A percentile compares a stretch with the other conserved stretches of the same genome.
phyloP scores from a whole-genome alignment of 2,329 filamentous ascomycete species.

The Calonectria pseudoreteaudii region DNA sequence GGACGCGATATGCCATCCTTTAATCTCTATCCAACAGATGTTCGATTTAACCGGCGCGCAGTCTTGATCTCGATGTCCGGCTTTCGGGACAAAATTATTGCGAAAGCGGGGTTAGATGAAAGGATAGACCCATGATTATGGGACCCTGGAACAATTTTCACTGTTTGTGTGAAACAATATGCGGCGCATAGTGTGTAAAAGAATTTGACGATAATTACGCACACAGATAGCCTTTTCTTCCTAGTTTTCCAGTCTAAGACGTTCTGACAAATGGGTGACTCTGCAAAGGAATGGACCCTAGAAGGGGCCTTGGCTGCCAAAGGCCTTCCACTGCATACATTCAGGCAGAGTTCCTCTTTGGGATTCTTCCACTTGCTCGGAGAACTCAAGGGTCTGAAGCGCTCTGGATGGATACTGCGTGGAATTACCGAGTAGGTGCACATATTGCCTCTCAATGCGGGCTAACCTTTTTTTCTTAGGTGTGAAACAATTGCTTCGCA shows the following conservation, averaged over 20 bases:
- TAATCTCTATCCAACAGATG: neutral
- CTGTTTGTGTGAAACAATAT: neutral
- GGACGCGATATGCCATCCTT: neutral
- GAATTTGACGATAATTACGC: neutral
- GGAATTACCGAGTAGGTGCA: constrained; percentile 63
- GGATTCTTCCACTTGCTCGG: constrained; percentile 95
- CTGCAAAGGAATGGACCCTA: constrained; percentile 58
- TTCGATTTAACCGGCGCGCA: neutral
- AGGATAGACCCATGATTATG: neutral
- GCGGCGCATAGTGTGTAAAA: neutral
- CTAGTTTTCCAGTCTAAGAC: too few species aligned
- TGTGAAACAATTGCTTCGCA: constrained; percentile 96
- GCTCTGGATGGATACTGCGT: constrained; percentile 95
- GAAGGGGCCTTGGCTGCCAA: constrained; percentile 70
- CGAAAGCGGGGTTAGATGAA: constrained; percentile 3
- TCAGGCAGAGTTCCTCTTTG: constrained; percentile 71
- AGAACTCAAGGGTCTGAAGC: constrained; percentile 93
- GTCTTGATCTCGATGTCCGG: neutral
- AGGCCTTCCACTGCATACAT: constrained; percentile 67
- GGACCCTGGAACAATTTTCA: neutral
- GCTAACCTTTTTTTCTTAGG: constrained; percentile 38
- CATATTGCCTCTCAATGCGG: neutral
- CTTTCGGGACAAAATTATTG: neutral
- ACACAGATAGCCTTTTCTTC: neutral
- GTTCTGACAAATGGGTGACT: neutral